A percentile compares a stretch with the other conserved stretches of the same genome.
phyloP scores from a whole-genome alignment of 2,329 filamentous ascomycete genomes.

The Microdochium trichocladiopsis region DNA sequence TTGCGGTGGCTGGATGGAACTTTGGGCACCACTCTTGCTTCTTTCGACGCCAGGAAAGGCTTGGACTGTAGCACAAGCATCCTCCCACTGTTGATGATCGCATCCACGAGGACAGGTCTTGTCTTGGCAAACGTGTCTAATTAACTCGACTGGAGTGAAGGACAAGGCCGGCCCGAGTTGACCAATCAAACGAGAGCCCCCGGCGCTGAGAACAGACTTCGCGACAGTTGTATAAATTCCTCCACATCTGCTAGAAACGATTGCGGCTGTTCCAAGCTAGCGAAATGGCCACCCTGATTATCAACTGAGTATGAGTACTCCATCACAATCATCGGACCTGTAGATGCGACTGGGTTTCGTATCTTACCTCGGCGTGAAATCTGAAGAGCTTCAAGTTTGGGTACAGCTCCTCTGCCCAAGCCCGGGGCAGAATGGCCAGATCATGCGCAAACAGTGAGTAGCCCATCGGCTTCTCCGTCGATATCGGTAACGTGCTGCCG shows the following conservation, averaged over 20 bases:
- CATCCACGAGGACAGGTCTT: too few species aligned
- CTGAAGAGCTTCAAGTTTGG: conserved; percentile 27
- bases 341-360: background rate
- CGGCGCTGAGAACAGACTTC: background rate
- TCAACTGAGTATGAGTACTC: background rate
- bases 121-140: too few species aligned
- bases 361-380: conserved; percentile 14
- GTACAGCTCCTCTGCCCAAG: conserved; percentile 17
- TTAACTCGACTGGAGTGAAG: too few species aligned
- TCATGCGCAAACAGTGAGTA: conserved; percentile 37
- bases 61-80: too few species aligned
- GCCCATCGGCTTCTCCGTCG: conserved; percentile 33
- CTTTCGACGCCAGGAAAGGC: too few species aligned
- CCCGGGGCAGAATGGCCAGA: conserved; percentile 26
- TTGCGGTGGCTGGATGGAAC: too few species aligned
- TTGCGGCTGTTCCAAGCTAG: conserved; percentile 34
- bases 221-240: conserved; percentile 17
- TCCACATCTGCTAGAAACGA: conserved; percentile 34
- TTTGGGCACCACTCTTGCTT: too few species aligned
- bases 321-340: background rate
- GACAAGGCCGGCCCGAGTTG: too few species aligned
- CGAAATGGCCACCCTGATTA: conserved; percentile 43
- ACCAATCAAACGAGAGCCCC: too few species aligned
- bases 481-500: conserved; percentile 13
- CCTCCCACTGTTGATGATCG: too few species aligned